phyloP scores from a whole-genome alignment of 208 protist genomes.

The Wallacemonas sp. region DNA sequence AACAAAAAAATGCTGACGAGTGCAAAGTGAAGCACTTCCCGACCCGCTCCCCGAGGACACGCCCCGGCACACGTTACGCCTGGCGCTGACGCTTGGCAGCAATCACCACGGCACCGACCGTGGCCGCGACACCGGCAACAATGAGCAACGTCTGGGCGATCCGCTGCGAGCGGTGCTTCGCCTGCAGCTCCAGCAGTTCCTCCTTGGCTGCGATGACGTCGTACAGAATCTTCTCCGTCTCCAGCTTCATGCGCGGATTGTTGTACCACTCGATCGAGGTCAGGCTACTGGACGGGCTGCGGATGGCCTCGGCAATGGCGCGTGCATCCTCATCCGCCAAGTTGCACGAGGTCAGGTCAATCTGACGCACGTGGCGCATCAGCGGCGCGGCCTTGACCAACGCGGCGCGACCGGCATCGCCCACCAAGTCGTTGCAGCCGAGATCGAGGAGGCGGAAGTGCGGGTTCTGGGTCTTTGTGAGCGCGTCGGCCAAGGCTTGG shows the following conservation, averaged over 20 bases:
- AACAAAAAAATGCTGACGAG: too few species aligned
- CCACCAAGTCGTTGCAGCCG: constrained; percentile 69
- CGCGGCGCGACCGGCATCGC: constrained; percentile 46
- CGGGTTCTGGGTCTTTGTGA: constrained; percentile 52
- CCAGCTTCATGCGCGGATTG: constrained; percentile 70
- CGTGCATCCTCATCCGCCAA: constrained; percentile 70
- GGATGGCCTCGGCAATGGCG: constrained; percentile 47
- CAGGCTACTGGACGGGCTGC: constrained; percentile 45
- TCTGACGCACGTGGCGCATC: constrained; percentile 48
- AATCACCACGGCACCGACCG: constrained; percentile 27
- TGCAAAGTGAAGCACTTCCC: too few species aligned
- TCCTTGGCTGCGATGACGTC: constrained; percentile 54
- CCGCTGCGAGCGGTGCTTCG: constrained; percentile 16
- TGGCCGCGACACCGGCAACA: constrained; percentile 12
- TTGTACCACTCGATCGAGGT: constrained; percentile 80
- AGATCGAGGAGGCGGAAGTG: constrained; percentile 66
- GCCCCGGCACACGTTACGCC: too few species aligned
- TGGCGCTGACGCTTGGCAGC: constrained; percentile 23
- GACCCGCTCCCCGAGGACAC: too few species aligned
- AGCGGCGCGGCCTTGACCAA: constrained; percentile 39
- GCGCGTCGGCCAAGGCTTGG: constrained; percentile 65
- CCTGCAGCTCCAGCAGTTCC: constrained; percentile 8
- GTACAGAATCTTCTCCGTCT: constrained; percentile 60
- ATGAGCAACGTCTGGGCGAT: constrained; percentile 21
- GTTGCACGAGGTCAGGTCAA: constrained; percentile 82